Evolutionary conservation across 2,329 filamentous ascomycete species (phyloP), one percentile per base, ranked within the genome.

Genomic region (Diaporthe citrichinensis): DNA sequence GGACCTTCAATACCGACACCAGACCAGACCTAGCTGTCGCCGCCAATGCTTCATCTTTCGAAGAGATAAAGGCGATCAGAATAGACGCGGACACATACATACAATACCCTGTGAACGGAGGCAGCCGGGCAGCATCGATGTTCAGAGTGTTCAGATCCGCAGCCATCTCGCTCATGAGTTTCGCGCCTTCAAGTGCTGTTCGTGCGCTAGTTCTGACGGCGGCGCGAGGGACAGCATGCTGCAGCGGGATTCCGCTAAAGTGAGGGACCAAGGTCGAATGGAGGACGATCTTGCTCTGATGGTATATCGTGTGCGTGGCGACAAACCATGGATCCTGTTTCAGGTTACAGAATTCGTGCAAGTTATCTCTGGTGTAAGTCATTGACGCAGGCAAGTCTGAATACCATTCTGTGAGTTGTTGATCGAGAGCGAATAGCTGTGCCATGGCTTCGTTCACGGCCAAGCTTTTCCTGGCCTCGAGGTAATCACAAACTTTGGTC

Each of bases 401-500:
- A 34, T 57, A 57, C 53, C 53, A 12, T 57, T 57, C 28, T 6
- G 53, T 23, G 8, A 57, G 53, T 57, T 57, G 53, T 23, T 57
- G 53, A 34, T 57, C 53, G 4, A 57, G 53, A 8, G 53, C 53
- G 28, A 34, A 57, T 31, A 57, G 28, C 15, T 34, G 53, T 10
- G 28, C 28, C 25, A 57, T 57, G 14, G 28, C 28, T 23, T 57
- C 53, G 28, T 57, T 23, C 17, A 23, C 53, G 15, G 53, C 17
- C 28, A 57, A 34, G 17, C 28, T 12, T 57, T 57, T 57, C 28
- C 28, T 57, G 28, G 20, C 31, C 28, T 57, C 53, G 6, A 57
- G 28, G 14, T 57, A 57, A 34, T 57, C 53, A 57, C 53, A 57
- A 15, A 57, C 17, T 34, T 57, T 57, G 53, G 53, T 57, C 53